These are phyloP conservation scores for Calonectria hawksworthii DNA, from an alignment of 2,329 filamentous ascomycete species.

Conservation along the genomic window DNA sequence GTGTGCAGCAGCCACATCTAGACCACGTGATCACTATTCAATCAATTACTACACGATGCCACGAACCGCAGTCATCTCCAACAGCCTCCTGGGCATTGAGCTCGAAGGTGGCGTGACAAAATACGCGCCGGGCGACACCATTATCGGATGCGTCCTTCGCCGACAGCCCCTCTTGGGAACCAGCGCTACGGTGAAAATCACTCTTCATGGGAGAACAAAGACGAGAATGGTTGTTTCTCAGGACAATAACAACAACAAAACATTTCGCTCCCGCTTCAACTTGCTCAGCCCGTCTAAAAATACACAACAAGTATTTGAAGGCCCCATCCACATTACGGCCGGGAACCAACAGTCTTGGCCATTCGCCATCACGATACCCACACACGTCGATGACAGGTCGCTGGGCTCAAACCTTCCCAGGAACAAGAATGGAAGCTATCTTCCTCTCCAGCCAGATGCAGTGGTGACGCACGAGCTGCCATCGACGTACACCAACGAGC, in stretches of 20 bases:
- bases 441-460: neutral
- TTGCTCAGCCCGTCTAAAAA: constrained; percentile 33
- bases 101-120: neutral
- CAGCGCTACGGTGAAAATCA: constrained; percentile 37
- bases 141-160: constrained; percentile 45
- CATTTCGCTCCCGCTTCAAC: constrained; percentile 43
- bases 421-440: neutral
- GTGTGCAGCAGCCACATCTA: too few species aligned
- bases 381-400: constrained; percentile 18
- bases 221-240: constrained; percentile 38
- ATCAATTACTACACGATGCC: constrained; percentile 20
- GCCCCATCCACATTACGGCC: constrained; percentile 44
- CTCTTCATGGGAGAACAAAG: constrained; percentile 45
- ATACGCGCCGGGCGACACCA: constrained; percentile 43
- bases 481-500: neutral
- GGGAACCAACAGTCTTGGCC: constrained; percentile 40
- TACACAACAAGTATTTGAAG: constrained; percentile 34
- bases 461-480: constrained; percentile 18
- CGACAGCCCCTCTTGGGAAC: constrained; percentile 36
- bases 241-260: constrained; percentile 21
- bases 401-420: neutral
- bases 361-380: constrained; percentile 47
- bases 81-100: constrained; percentile 23
- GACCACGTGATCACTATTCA: neutral
- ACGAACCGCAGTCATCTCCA: neutral